Conservation (phyloP, 176 grass and related monocot genomes). For the Microstegium vimineum region DNA sequence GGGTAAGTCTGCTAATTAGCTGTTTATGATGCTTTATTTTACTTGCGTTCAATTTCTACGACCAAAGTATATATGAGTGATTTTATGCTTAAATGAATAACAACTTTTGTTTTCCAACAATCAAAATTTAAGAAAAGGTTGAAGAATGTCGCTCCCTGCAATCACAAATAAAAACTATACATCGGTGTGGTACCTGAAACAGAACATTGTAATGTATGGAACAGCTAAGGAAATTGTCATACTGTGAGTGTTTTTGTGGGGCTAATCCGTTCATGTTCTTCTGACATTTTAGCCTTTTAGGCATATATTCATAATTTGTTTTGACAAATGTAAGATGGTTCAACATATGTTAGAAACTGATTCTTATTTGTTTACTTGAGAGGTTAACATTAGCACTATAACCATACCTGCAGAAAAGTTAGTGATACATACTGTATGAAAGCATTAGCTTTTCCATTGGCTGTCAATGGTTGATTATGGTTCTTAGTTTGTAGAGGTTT, state of each 20-base stretch:
- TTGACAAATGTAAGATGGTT: neutral
- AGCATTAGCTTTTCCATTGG: neutral
- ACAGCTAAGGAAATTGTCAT: neutral
- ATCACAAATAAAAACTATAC: neutral
- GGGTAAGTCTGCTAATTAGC: conserved; percentile 37
- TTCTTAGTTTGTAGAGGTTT: neutral
- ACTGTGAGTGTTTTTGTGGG: neutral
- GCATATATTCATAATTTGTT: neutral
- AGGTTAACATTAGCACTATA: neutral
- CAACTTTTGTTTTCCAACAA: neutral
- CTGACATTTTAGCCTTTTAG: neutral
- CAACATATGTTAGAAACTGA: neutral
- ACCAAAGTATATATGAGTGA: neutral
- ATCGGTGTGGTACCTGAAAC: neutral
- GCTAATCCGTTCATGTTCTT: neutral
- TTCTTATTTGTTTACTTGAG: neutral
- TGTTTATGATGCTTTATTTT: conserved; percentile 7
- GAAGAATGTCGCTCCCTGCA: neutral
- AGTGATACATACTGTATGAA: neutral
- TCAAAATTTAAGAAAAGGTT: neutral
- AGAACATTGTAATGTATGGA: neutral
- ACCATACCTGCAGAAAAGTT: neutral
- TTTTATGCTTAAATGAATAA: neutral
- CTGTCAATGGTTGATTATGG: neutral
- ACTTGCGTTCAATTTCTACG: neutral